Evolutionary conservation across 495 filamentous ascomycete genomes (phyloP).

Genomic region (Daldinia bambusicola): DNA sequence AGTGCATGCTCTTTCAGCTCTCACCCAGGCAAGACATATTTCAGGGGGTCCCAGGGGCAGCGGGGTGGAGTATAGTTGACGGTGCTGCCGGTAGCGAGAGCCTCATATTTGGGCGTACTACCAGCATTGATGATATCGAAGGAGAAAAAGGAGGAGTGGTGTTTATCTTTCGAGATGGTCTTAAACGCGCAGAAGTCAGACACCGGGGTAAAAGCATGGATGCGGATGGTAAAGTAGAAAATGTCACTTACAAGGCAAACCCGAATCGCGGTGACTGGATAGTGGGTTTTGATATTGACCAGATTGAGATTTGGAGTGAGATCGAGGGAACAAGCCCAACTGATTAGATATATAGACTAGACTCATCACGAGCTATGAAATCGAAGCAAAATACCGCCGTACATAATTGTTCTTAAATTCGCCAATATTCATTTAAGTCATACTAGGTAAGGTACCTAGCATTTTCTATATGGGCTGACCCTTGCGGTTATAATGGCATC

Average conservation of each 20-base stretch:
- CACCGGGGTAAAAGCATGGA: constrained; percentile 10
- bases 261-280: constrained; percentile 32
- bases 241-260: constrained; percentile 36
- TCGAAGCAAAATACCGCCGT: not conserved
- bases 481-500: too few relatives aligned
- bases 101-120: constrained; percentile 9
- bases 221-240: constrained; percentile 10
- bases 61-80: constrained; percentile 35
- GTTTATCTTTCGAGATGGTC: constrained; percentile 15
- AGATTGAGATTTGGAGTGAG: constrained; percentile 45
- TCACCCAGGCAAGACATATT: constrained; percentile 44
- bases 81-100: constrained; percentile 20
- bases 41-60: constrained; percentile 31
- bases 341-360: not conserved
- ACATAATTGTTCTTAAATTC: too few relatives aligned
- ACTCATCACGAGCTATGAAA: not conserved
- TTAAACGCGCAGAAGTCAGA: constrained; percentile 2
- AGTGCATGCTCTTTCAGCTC: constrained; percentile 44
- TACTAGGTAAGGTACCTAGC: too few relatives aligned
- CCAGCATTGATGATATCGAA: not conserved
- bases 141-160: constrained; percentile 27
- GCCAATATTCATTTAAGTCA: not conserved
- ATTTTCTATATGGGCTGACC: too few relatives aligned
- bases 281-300: constrained; percentile 23
- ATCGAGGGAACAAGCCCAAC: not conserved